Conservation (phyloP, 140 eudicot species). For the Ambrosia hybrid region DNA sequence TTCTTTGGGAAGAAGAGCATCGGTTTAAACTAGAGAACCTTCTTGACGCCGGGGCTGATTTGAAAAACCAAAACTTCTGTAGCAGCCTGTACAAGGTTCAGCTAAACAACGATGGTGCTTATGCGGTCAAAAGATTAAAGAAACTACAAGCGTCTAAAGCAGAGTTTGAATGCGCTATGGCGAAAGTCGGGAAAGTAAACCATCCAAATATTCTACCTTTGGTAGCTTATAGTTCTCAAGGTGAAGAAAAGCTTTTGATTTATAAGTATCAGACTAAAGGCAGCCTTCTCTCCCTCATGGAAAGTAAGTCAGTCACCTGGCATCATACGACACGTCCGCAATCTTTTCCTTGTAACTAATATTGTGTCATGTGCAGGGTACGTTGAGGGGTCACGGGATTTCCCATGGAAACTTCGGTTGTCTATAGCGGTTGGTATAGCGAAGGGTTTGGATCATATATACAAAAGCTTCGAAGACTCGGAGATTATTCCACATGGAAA, state of each 20-base stretch:
- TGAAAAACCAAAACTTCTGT: slow-evolving; percentile 53
- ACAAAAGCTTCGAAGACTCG: slow-evolving; percentile 24
- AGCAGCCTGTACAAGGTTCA: slow-evolving; percentile 74
- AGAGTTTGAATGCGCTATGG: slow-evolving; percentile 49
- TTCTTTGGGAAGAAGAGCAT: slow-evolving; percentile 60
- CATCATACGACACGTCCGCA: not conserved
- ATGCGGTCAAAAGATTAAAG: slow-evolving; percentile 67
- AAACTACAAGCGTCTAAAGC: slow-evolving; percentile 42
- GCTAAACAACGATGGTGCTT: slow-evolving; percentile 41
- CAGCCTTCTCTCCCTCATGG: slow-evolving; percentile 56
- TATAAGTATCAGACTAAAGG: slow-evolving; percentile 62
- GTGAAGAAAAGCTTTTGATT: slow-evolving; percentile 55
- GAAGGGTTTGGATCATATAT: slow-evolving; percentile 53
- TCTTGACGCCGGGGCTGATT: slow-evolving; percentile 63
- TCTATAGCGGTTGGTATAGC: slow-evolving; percentile 67
- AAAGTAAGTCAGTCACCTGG: slow-evolving; percentile 40
- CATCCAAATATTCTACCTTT: slow-evolving; percentile 68
- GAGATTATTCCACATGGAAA: slow-evolving; percentile 69
- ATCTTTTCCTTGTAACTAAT: not conserved
- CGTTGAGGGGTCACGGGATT: slow-evolving; percentile 44
- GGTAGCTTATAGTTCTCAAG: slow-evolving; percentile 51
- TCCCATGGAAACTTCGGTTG: slow-evolving; percentile 62
- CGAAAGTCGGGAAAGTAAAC: slow-evolving; percentile 47
- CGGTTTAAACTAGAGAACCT: slow-evolving; percentile 58
- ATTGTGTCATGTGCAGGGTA: slow-evolving; percentile 38